phyloP scores from a whole-genome alignment of 495 filamentous ascomycete genomes.

The Patellaria atrata region DNA sequence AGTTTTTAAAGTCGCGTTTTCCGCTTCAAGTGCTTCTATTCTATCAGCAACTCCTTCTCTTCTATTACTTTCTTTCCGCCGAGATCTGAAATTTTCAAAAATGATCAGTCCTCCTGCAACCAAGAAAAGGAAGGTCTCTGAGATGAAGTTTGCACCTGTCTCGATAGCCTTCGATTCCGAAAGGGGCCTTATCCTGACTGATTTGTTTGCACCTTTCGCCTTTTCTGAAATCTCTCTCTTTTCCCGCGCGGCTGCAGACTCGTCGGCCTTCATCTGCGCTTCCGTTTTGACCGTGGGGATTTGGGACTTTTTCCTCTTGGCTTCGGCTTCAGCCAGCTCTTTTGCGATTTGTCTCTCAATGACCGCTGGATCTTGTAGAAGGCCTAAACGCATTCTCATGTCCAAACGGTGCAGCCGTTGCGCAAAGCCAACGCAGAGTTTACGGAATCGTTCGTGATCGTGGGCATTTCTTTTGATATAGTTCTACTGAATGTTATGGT shows the following conservation, averaged over 20 bases:
- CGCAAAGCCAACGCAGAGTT: conserved; percentile 56
- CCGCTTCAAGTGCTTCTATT: conserved; percentile 40
- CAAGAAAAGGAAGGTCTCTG: conserved; percentile 74
- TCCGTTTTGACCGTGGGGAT: conserved; percentile 69
- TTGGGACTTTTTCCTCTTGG: conserved; percentile 44
- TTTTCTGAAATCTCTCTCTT: conserved; percentile 38
- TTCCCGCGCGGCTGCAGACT: conserved; percentile 24
- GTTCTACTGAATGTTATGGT: conserved; percentile 42
- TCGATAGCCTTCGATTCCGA: conserved; percentile 92
- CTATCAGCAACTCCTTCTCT: conserved; percentile 59
- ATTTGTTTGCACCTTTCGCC: conserved; percentile 18
- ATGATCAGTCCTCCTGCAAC: conserved; percentile 69
- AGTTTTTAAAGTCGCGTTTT: conserved; percentile 12
- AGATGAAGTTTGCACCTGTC: conserved; percentile 85
- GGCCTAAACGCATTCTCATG: conserved; percentile 78
- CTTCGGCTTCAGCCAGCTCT: conserved; percentile 33
- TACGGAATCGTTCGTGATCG: conserved; percentile 83
- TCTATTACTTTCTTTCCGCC: conserved; percentile 61
- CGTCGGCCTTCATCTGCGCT: conserved; percentile 45
- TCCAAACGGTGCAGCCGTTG: conserved; percentile 83
- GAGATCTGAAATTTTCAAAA: conserved; percentile 63
- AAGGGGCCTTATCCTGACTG: conserved; percentile 54
- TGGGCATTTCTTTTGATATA: conserved; percentile 87
- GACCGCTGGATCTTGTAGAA: conserved; percentile 63
- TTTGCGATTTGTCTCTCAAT: conserved; percentile 37